Evolutionary conservation across 2,329 filamentous ascomycete species (phyloP).

Genomic region (Monosporascus sp.): DNA sequence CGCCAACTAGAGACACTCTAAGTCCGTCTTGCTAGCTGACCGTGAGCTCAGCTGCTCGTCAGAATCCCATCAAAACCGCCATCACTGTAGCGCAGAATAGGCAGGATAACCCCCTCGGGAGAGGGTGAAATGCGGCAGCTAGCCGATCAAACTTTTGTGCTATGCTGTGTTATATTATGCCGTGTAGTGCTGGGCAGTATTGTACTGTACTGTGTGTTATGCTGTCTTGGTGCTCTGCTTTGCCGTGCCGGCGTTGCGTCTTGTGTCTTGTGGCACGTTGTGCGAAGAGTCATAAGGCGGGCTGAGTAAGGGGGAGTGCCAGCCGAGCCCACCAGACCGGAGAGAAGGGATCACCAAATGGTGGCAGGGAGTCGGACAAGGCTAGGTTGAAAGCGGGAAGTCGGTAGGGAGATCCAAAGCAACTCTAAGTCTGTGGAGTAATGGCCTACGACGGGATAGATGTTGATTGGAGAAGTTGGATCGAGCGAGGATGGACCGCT

Average conservation of each 20-base stretch:
- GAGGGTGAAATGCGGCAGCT: neutral
- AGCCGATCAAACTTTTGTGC: neutral
- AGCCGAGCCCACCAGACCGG: neutral
- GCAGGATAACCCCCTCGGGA: slow-evolving; percentile 11
- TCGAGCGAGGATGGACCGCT: slow-evolving; percentile 11
- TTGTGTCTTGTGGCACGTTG: slow-evolving; percentile 1
- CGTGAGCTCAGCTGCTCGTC: slow-evolving; percentile 16
- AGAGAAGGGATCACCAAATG: slow-evolving; percentile 7
- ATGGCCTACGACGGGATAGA: slow-evolving; percentile 16
- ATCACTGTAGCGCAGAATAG: slow-evolving; percentile 25
- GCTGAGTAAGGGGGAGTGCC: slow-evolving; percentile 9
- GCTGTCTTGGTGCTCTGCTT: neutral
- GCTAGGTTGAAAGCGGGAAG: slow-evolving; percentile 13
- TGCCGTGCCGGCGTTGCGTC: neutral
- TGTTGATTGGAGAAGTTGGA: slow-evolving; percentile 21
- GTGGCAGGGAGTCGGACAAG: slow-evolving; percentile 13
- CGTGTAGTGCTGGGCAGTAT: slow-evolving; percentile 9
- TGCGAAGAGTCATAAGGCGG: slow-evolving; percentile 3
- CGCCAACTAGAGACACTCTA: neutral
- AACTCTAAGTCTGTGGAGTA: slow-evolving; percentile 19
- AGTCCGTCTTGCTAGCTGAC: neutral
- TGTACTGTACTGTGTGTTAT: slow-evolving; percentile 7
- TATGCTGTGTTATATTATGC: slow-evolving; percentile 9
- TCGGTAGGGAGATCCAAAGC: slow-evolving; percentile 16
- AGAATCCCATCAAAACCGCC: slow-evolving; percentile 26